These are phyloP conservation scores for Trichoderma atroviride DNA, from an alignment of 2,329 filamentous ascomycete species.

Conservation along the genomic window DNA sequence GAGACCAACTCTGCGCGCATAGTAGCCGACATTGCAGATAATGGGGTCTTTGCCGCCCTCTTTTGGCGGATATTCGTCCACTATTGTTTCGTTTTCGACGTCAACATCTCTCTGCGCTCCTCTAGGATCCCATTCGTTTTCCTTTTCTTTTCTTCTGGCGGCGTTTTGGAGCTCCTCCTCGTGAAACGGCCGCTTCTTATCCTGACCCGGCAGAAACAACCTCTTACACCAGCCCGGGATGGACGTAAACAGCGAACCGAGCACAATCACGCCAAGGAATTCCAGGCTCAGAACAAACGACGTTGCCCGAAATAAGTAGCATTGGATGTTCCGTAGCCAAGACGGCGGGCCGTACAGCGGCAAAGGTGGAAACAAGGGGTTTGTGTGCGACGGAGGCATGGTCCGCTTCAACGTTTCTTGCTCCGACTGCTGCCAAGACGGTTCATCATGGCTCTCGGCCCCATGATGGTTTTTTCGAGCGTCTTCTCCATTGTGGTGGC, in stretches of 20 bases:
- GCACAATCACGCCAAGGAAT: conserved; percentile 75
- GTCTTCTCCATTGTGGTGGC: conserved; percentile 39
- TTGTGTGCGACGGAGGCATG: conserved; percentile 68
- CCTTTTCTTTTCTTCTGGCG: conserved; percentile 58
- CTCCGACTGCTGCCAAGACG: conserved; percentile 47
- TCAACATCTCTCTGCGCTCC: conserved; percentile 42
- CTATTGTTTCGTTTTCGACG: conserved; percentile 47
- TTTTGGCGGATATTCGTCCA: conserved; percentile 67
- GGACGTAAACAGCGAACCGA: conserved; percentile 71
- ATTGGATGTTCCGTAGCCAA: conserved; percentile 65
- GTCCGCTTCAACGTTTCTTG: conserved; percentile 50
- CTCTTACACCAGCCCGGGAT: conserved; percentile 56
- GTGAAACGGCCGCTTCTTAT: conserved; percentile 66
- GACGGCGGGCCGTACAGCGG: conserved; percentile 80
- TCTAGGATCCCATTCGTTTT: conserved; percentile 63
- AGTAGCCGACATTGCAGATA: conserved; percentile 79
- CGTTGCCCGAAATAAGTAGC: conserved; percentile 62
- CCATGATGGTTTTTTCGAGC: conserved; percentile 34
- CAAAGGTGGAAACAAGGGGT: conserved; percentile 81
- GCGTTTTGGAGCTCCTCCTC: conserved; percentile 69
- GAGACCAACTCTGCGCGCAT: conserved; percentile 83
- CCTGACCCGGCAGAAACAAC: conserved; percentile 60
- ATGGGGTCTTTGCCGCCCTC: conserved; percentile 82
- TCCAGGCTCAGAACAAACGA: conserved; percentile 77
- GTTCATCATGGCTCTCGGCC: conserved; percentile 38